Conservation (phyloP, 2,329 filamentous ascomycete genomes). For the Harringtonia lauricola region DNA sequence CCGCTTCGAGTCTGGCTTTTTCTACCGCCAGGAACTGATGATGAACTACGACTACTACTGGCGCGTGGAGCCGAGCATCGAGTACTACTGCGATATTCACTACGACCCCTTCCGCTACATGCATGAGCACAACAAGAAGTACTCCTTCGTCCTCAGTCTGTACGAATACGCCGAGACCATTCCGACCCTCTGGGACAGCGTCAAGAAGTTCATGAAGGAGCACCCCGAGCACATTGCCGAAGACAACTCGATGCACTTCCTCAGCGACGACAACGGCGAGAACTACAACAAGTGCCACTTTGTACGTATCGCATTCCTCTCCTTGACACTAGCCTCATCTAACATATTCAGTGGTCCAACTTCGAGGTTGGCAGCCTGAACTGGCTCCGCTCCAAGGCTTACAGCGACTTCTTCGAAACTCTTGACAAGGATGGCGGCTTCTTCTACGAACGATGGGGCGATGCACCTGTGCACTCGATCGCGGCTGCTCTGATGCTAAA, state of each 20-base stretch:
- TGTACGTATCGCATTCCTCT: constrained; percentile 39
- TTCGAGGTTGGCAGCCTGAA: constrained; percentile 92
- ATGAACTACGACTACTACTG: constrained; percentile 98
- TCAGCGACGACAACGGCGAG: constrained; percentile 84
- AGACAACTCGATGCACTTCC: constrained; percentile 79
- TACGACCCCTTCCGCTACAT: constrained; percentile 97
- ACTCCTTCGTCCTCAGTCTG: constrained; percentile 89
- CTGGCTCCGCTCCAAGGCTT: constrained; percentile 83
- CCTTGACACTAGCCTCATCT: constrained; percentile 4
- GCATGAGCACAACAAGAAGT: constrained; percentile 94
- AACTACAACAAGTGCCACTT: constrained; percentile 98
- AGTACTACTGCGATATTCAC: constrained; percentile 90
- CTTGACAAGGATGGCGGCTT: constrained; percentile 90
- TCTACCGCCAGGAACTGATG: constrained; percentile 92
- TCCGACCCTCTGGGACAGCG: constrained; percentile 87
- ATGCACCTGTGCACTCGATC: constrained; percentile 97
- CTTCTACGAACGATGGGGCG: constrained; percentile 98
- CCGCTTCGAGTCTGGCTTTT: constrained; percentile 97
- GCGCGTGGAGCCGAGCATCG: constrained; percentile 94
- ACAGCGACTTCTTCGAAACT: constrained; percentile 80
- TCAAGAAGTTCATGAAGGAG: constrained; percentile 85
- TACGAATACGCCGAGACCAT: constrained; percentile 98
- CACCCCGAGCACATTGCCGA: constrained; percentile 79
- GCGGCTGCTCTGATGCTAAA: constrained; percentile 76
- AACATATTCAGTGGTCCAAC: constrained; percentile 73